Conservation (phyloP, 2,329 filamentous ascomycete species). For the Fusarium goolgardi region DNA sequence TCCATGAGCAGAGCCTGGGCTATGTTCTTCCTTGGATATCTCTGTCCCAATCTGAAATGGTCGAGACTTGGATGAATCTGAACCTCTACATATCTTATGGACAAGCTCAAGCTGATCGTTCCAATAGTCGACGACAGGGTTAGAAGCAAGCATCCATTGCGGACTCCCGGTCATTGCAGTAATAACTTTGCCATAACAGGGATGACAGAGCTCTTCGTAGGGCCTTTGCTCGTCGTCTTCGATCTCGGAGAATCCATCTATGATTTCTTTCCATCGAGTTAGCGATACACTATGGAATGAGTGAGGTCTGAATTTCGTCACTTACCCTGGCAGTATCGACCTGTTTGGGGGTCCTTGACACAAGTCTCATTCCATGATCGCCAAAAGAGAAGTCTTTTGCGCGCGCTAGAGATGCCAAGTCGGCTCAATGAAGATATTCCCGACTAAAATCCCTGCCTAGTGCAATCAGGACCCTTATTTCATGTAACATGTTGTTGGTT, state of each 20-base stretch:
- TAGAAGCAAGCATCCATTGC: neutral
- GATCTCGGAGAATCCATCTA: neutral
- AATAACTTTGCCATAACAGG: neutral
- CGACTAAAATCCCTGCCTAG: neutral
- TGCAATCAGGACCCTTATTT: neutral
- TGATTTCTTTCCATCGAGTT: constrained; percentile 10
- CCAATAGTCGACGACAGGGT: neutral
- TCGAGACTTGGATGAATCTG: neutral
- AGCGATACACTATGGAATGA: neutral
- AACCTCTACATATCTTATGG: neutral
- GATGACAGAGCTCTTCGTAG: neutral
- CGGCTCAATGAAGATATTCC: neutral
- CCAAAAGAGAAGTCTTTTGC: constrained; percentile 12
- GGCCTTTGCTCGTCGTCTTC: neutral
- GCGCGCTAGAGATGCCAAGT: neutral
- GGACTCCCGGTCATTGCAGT: neutral
- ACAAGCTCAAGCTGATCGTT: neutral
- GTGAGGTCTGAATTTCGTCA: neutral
- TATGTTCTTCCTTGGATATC: neutral
- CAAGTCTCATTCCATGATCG: constrained; percentile 36
- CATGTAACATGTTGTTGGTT: neutral
- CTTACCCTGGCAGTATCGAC: constrained; percentile 35
- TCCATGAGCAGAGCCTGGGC: neutral
- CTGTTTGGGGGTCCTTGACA: constrained; percentile 23
- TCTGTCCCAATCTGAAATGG: neutral